Evolutionary conservation across 2,329 filamentous ascomycete species (phyloP).

Genomic region (Alternaria burnsii): DNA sequence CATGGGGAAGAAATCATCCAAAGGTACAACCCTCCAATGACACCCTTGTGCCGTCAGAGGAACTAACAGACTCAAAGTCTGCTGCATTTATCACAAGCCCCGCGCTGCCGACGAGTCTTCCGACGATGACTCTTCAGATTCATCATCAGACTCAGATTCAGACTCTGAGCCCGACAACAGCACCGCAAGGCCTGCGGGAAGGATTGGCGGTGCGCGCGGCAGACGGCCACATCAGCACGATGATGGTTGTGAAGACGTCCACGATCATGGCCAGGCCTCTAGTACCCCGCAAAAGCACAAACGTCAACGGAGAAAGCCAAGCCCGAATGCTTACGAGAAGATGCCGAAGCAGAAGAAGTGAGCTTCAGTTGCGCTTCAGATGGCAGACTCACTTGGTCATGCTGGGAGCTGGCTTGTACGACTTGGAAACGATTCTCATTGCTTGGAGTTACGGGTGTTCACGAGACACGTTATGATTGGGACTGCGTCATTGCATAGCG

Average conservation of each 20-base stretch:
- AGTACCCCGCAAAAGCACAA: constrained; percentile 49
- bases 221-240: constrained; percentile 40
- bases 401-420: constrained; percentile 12
- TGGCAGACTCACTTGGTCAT: constrained; percentile 7
- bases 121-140: constrained; percentile 69
- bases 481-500: constrained; percentile 27
- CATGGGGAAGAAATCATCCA: constrained; percentile 90
- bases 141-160: constrained; percentile 63
- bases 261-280: constrained; percentile 52
- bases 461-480: constrained; percentile 5
- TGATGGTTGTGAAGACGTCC: constrained; percentile 52
- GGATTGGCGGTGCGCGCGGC: constrained; percentile 33
- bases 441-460: constrained; percentile 21
- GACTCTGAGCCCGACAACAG: constrained; percentile 64
- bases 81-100: constrained; percentile 96
- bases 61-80: constrained; percentile 67
- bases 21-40: constrained; percentile 66
- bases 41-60: background rate
- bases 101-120: constrained; percentile 76
- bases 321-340: constrained; percentile 84
- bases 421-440: constrained; percentile 19
- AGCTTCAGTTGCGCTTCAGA: background rate
- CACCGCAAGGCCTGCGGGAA: constrained; percentile 52
- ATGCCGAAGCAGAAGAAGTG: constrained; percentile 64
- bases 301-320: constrained; percentile 63